Base-by-base conservation (phyloP, 495 filamentous ascomycete species). In the Trichocladium antarcticum region DNA sequence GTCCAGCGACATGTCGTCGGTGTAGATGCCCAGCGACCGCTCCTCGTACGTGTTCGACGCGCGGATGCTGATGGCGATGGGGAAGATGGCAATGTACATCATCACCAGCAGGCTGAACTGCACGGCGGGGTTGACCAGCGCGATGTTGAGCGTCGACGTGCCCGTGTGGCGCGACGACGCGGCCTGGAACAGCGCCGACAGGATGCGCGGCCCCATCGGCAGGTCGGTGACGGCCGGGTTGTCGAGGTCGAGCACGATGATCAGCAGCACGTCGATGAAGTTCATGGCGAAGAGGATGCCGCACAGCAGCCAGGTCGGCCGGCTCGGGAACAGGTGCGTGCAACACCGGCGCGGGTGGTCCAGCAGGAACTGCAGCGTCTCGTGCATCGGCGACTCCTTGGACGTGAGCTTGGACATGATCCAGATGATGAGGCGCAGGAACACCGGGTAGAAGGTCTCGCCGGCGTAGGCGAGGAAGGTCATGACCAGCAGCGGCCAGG, bases 31-130 rank as follows among this genome's bases (percentile, higher is more conserved):
- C 12, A 95, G 75, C 47, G 84, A 85, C 56, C 84, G 83, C 61
- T 95, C 89, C 65, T 94, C 89, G 68, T 94, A 94, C 12, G 93
- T 87, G 61, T 95, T 95, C 36, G 88, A 94, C 40, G 84, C 74
- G 50, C 89, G 82, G 59, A 94, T 79, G 38, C 82, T 88, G 47
- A 95, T 93, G 49, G 89, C 89, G 55, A 94, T 88, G n/a, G 89
- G 89, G 54, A 90, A 85, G 31, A 92, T 84, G 44, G 88, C 89
- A 49, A 95, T 94, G 61, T 95, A 95, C 89, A 95, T 95, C 89
- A 95, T 95, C 63, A 95, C 79, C 60, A 94, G 58, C 66, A 92
- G 90, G 15, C 85, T 90, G 12, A 89, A 84, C 57, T 94, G 88
- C 15, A 94, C 85, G 1, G 82, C 88, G 2, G 88, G 88, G 56